Evolutionary conservation across 192 early-diverging fungal genomes (phyloP), one percentile per base, ranked within the genome.

Genomic region (Entomortierella lignicola): DNA sequence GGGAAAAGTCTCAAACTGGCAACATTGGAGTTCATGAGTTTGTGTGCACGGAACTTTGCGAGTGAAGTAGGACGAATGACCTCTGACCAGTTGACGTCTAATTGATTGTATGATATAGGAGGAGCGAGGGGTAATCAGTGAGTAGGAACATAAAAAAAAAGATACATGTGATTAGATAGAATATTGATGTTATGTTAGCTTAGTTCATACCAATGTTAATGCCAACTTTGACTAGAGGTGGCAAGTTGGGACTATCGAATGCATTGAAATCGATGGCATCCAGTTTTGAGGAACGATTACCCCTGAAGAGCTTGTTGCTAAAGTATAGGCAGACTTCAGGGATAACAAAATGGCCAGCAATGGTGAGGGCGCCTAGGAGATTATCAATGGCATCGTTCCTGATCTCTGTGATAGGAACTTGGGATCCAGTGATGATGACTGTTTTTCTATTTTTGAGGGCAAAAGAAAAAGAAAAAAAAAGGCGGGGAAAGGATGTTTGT

Each of bases 321-420:
- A 98, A 99, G 83, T 96, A 99, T 4, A 99, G 86, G 21, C 87
- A 85, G 7, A 99, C 98, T 77, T 99, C 96, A 2, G 97, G 96
- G 70, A 98, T 97, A 30, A 96, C 93, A 90, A 95, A 98, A 66
- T 98, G 97, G 0, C 98, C 96, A 15, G 98, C 98, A 67, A 99
- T 97, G 2, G 96, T 99, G 29, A 99, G 85, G 4, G 97, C 96
- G 1, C 96, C 96, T 2, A 99, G 81, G 23, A 99, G 86, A 81
- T 99, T 99, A 58, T 99, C 98, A 13, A 98, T 91, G 0, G 96
- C 98, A 81, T 99, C 98, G 83, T 97, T 99, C 51, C 98, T 89
- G 32, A 99, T 92, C 81, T 99, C 98, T 20, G 97, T 94, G 44
- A 99, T 86, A 0, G 98, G 98, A 8, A 99, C 95, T 82, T 99